Percentiles rank a stretch among this genome's conserved stretches.
phyloP scores from a whole-genome alignment of 306 rosid genomes.

The Ormosia emarginata region DNA sequence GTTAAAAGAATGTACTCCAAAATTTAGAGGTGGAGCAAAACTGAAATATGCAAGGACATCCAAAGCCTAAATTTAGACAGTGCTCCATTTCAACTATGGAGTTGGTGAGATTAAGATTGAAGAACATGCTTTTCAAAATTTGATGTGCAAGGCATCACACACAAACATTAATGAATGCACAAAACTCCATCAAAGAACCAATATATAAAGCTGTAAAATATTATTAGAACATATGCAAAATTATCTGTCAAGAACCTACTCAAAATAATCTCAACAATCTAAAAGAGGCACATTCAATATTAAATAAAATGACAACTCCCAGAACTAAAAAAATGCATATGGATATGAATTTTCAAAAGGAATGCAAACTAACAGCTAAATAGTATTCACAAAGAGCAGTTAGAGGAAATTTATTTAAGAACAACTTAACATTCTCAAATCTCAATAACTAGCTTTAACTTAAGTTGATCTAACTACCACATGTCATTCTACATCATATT shows the following conservation, averaged over 20 bases:
- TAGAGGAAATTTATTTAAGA: not conserved
- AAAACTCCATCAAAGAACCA: not conserved
- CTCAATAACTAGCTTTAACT: not conserved
- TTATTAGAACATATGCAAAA: not conserved
- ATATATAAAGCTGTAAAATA: not conserved
- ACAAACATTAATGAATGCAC: not conserved
- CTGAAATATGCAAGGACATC: not conserved
- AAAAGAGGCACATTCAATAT: not conserved
- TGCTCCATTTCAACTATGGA: not conserved
- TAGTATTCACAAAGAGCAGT: not conserved
- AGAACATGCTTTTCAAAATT: not conserved
- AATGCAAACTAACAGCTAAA: not conserved
- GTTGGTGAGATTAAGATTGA: not conserved
- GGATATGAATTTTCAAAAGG: not conserved
- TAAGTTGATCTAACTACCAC: not conserved
- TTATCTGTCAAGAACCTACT: not conserved
- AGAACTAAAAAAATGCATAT: not conserved
- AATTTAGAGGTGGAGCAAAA: not conserved
- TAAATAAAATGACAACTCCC: not conserved
- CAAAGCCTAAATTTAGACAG: not conserved
- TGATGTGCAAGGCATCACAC: not conserved
- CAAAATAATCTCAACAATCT: not conserved
- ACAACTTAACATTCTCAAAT: not conserved
- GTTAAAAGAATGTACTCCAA: too few species aligned
- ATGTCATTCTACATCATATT: not conserved